Percentiles rank a stretch among this genome's conserved stretches.
These are phyloP conservation scores for Rhizopogon vulgaris DNA, from an alignment of 768 basidiomycete genomes.

Conservation along the genomic window DNA sequence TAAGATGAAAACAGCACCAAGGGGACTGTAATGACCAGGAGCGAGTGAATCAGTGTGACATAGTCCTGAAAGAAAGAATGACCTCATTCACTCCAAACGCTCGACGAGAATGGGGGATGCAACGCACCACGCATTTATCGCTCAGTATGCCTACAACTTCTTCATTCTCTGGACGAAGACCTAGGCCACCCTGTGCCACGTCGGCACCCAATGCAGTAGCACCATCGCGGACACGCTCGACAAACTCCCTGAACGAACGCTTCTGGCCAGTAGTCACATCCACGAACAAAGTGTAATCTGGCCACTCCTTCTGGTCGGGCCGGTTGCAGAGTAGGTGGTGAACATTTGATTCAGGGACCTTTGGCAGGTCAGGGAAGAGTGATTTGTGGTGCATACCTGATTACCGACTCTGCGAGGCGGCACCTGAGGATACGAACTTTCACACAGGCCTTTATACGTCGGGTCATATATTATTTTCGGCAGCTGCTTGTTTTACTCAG, in stretches of 20 bases:
- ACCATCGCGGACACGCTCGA: conserved; percentile 44
- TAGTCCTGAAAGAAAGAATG: conserved; percentile 34
- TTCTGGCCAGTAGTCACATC: conserved; percentile 46
- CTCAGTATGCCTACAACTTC: conserved; percentile 70
- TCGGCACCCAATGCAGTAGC: conserved; percentile 53
- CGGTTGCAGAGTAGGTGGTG: conserved; percentile 50
- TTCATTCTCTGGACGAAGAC: conserved; percentile 36
- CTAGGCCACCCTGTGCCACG: conserved; percentile 47
- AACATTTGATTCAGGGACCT: conserved; percentile 45
- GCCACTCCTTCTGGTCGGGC: conserved; percentile 48
- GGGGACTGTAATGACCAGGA: conserved; percentile 38
- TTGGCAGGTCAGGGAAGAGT: conserved; percentile 45
- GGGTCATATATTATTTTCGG: too few relatives aligned
- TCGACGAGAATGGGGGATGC: not conserved
- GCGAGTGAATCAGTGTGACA: conserved; percentile 34
- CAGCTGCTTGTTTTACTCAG: too few relatives aligned
- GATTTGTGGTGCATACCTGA: conserved; percentile 51
- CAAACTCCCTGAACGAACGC: conserved; percentile 42
- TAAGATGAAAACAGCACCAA: conserved; percentile 42
- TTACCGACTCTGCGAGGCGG: too few relatives aligned
- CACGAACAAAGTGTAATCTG: conserved; percentile 50
- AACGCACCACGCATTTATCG: conserved; percentile 46
- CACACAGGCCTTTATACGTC: too few relatives aligned
- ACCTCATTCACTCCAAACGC: not conserved
- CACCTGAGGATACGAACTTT: too few relatives aligned